Base-by-base conservation (phyloP, 2,329 filamentous ascomycete species). In the Davidsoniella neocaledoniae region DNA sequence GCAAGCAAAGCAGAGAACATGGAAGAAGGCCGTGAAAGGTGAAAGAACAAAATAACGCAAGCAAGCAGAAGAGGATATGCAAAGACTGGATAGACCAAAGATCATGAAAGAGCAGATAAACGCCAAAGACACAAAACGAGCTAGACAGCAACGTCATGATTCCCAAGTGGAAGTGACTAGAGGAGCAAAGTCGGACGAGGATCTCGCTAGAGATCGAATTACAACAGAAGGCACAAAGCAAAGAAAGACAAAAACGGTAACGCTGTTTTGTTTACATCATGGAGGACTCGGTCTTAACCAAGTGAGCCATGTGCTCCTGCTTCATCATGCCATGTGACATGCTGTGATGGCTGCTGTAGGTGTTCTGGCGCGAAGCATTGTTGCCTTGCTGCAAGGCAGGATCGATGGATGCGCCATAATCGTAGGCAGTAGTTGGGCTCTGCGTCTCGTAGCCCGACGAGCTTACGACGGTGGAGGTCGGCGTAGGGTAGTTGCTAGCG, bases 371-470 rank as follows among this genome's bases (percentile, higher is more conserved):
- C 33, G 38, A 37, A 8, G 26, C 16, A 16, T 14, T 29, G n/a
- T 39, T 39, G 16, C 38, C 38, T 10, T 40, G 41, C 53, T 78
- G 74, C 55, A 83, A 66, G 10, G 76, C 72, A 55, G 79, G 79
- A 61, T 85, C 81, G 57, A 83, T 74, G 52, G 77, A 67, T 52
- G 70, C 61, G 53, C 67, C 64, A 62, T 77, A 77, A 50, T 79
- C 73, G 62, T 54, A 71, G 70, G 52, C 55, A 17, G 48, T 43
- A 17, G 42, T 26, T 4, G 51, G 51, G 14, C 51, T 53, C 29
- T 53, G 46, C 2, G 51, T 40, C 10, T 53, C 51, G 43, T 53
- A 53, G 46, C 51, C 39, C 9, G 46, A 53, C 9, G 51, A 43
- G 21, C 47, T 49, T 6, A 52, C 45, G 4, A 25, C 42, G n/a